Percentiles rank a stretch among this genome's conserved stretches.
These are phyloP conservation scores for Septoria petroselini DNA, from an alignment of 2,329 filamentous ascomycete species.

Conservation along the genomic window DNA sequence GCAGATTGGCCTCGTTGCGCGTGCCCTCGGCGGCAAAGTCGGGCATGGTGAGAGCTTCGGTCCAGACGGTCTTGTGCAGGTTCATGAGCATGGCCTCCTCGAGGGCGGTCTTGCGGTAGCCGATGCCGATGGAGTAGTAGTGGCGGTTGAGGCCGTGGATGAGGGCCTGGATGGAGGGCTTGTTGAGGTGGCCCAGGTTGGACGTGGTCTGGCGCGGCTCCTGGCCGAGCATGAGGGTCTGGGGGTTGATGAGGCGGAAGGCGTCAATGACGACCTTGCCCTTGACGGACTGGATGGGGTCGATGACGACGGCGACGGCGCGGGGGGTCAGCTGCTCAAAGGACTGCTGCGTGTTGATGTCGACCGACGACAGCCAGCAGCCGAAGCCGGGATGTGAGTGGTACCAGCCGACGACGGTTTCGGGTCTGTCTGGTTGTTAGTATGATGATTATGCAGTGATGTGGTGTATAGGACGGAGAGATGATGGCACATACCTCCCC, in stretches of 20 bases:
- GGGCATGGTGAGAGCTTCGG: constrained; percentile 93
- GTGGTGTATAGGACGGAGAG: not conserved
- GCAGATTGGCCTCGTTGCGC: constrained; percentile 81
- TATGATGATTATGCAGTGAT: not conserved
- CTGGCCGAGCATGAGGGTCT: constrained; percentile 95
- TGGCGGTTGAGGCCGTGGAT: constrained; percentile 97
- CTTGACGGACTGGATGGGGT: constrained; percentile 98
- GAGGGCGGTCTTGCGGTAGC: constrained; percentile 91
- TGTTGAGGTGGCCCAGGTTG: constrained; percentile 96
- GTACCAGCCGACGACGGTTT: constrained; percentile 98
- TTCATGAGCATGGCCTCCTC: constrained; percentile 99
- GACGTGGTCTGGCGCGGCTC: constrained; percentile 97
- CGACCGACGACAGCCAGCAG: constrained; percentile 97
- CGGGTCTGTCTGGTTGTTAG: constrained; percentile 59
- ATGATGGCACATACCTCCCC: constrained; percentile 71
- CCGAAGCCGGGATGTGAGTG: constrained; percentile 98
- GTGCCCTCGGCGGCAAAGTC: constrained; percentile 84
- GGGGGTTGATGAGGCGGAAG: constrained; percentile 96
- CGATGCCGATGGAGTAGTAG: constrained; percentile 98
- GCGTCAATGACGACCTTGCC: constrained; percentile 99
- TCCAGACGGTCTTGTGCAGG: constrained; percentile 99
- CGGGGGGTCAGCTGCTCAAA: constrained; percentile 97
- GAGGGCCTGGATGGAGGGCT: constrained; percentile 98
- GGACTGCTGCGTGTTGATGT: constrained; percentile 99
- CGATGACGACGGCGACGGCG: constrained; percentile 94